A percentile compares a stretch with the other conserved stretches of the same genome.
Conservation (phyloP, 352 stramenopile genomes). For the Elongisporangium undulatum region DNA sequence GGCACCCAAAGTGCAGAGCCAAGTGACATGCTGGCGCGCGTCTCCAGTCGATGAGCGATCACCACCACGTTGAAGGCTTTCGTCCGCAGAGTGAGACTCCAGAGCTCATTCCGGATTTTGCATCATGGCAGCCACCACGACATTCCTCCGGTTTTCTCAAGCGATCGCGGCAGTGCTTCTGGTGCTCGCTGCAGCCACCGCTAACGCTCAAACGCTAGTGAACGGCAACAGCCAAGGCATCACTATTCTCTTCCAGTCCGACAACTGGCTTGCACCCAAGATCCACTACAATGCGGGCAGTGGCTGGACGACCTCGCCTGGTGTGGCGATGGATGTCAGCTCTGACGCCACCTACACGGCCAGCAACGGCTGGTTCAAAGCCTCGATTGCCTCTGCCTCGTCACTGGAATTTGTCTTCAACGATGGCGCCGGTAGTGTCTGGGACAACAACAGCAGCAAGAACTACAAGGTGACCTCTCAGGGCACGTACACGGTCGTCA, state of each 20-base stretch:
- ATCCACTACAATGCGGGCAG: conserved; percentile 16
- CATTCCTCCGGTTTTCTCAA: neutral
- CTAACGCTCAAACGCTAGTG: conserved; percentile 1
- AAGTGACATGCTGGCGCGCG: neutral
- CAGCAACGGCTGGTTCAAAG: conserved; percentile 24
- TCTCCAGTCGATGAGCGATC: neutral
- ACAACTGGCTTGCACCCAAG: conserved; percentile 10
- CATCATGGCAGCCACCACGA: neutral
- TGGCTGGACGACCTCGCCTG: conserved; percentile 14
- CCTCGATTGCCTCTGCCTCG: conserved; percentile 8
- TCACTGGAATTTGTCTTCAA: conserved; percentile 28
- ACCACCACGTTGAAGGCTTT: neutral
- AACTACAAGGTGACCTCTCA: conserved; percentile 19
- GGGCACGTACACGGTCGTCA: conserved; percentile 19
- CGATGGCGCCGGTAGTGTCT: conserved; percentile 18
- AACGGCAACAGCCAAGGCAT: conserved; percentile 7
- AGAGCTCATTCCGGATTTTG: conserved; percentile 6
- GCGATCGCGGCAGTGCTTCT: conserved; percentile 1
- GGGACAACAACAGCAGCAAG: conserved; percentile 29
- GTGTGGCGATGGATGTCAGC: conserved; percentile 12
- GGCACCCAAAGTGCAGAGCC: neutral
- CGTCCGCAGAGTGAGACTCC: neutral
- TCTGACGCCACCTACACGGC: conserved; percentile 11
- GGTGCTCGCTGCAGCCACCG: neutral
- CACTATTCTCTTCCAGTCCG: conserved; percentile 13